Evolutionary conservation across 2,329 filamentous ascomycete species (phyloP).

Genomic region (Beauveria bassiana): DNA sequence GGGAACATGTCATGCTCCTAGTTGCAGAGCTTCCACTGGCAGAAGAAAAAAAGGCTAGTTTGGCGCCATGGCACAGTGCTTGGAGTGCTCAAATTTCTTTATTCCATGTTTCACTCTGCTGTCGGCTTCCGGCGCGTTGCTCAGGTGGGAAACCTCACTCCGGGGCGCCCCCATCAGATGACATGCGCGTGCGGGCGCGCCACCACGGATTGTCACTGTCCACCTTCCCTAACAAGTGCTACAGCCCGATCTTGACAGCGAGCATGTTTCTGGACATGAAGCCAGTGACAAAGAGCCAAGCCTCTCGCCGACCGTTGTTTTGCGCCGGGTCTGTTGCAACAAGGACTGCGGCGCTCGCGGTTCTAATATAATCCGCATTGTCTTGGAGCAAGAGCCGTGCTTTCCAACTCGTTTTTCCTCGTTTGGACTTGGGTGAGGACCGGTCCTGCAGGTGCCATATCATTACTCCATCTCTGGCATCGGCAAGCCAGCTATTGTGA

Average conservation of each 20-base stretch:
- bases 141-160: neutral
- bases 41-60: neutral
- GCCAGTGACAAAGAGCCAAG: conserved; percentile 51
- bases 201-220: neutral
- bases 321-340: conserved; percentile 41
- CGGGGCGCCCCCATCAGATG: neutral
- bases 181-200: neutral
- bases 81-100: no score
- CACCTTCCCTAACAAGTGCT: conserved; percentile 5
- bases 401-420: conserved; percentile 26
- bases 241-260: conserved; percentile 49
- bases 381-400: conserved; percentile 48
- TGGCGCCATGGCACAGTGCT: neutral
- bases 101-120: no score
- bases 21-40: neutral
- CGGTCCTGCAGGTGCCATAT: conserved; percentile 34
- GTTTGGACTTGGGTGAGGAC: conserved; percentile 9
- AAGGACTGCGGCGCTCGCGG: conserved; percentile 43
- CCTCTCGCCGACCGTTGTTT: conserved; percentile 37
- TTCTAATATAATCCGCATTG: conserved; percentile 42
- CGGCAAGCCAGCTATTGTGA: conserved; percentile 21
- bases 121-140: no score
- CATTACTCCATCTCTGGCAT: conserved; percentile 33
- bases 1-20: neutral
- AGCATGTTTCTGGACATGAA: conserved; percentile 41